Conservation (phyloP, 2,329 filamentous ascomycete species). For the Whalleya microplaca region DNA sequence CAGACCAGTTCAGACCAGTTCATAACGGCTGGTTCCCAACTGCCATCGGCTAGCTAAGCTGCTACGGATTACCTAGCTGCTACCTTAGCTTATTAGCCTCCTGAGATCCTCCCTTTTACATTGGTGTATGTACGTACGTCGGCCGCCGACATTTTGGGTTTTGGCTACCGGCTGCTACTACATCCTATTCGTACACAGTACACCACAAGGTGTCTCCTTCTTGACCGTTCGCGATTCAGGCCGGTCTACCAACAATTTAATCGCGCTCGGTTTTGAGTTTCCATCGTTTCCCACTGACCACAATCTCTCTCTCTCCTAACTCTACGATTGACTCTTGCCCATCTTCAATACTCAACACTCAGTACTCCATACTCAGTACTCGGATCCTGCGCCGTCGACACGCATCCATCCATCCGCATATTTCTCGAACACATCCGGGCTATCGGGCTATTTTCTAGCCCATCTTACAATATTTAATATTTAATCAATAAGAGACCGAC, state of each 20-base stretch:
- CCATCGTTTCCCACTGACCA: neutral
- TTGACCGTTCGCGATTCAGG: neutral
- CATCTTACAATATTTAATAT: neutral
- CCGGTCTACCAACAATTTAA: neutral
- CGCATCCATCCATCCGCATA: neutral
- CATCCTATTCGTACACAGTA: no score
- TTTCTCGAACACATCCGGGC: neutral
- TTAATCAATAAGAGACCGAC: slow-evolving; percentile 4
- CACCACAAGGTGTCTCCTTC: neutral
- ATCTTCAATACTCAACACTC: no score
- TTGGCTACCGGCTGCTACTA: neutral
- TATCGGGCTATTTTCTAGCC: neutral
- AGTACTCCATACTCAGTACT: neutral
- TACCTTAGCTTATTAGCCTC: no score
- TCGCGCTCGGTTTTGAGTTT: neutral
- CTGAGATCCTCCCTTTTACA: no score
- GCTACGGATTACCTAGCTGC: no score
- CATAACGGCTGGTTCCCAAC: no score
- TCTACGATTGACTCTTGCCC: neutral
- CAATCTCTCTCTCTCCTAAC: neutral
- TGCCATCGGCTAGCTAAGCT: no score
- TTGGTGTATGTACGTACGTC: no score
- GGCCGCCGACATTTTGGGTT: neutral
- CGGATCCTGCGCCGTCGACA: neutral
- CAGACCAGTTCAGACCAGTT: no score